phyloP scores from a whole-genome alignment of 148 eudicot genomes.

The Vaccinium corymbosum region DNA sequence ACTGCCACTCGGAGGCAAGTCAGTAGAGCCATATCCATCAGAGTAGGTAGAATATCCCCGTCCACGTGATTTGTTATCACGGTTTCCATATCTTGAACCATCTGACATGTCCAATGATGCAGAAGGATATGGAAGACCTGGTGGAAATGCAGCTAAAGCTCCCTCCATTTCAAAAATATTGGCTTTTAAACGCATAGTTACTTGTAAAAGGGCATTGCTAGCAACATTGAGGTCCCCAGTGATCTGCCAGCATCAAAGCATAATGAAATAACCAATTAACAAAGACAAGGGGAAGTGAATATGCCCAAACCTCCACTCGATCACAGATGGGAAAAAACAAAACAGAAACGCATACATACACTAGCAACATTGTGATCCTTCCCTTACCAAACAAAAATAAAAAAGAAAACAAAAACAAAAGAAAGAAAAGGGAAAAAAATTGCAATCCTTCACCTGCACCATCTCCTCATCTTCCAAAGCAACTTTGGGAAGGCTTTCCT shows the following conservation, averaged over 20 bases:
- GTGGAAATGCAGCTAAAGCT: slow-evolving; percentile 38
- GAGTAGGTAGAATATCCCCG: slow-evolving; percentile 57
- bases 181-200: slow-evolving; percentile 63
- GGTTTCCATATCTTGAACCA: slow-evolving; percentile 49
- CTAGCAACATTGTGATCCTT: not conserved
- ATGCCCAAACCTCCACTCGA: not conserved
- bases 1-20: slow-evolving; percentile 40
- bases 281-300: not conserved
- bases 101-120: slow-evolving; percentile 40
- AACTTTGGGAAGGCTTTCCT: slow-evolving; percentile 82
- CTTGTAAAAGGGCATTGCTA: slow-evolving; percentile 70
- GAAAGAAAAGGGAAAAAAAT: not conserved
- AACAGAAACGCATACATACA: not conserved
- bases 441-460: slow-evolving; percentile 64
- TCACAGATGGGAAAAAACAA: not conserved
- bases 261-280: not conserved
- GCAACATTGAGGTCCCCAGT: slow-evolving; percentile 76
- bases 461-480: slow-evolving; percentile 88
- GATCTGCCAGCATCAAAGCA: slow-evolving; percentile 41
- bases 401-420: not conserved
- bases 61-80: slow-evolving; percentile 61
- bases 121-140: slow-evolving; percentile 57
- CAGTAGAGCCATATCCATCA: slow-evolving; percentile 54
- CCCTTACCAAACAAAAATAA: not conserved
- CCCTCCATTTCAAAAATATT: slow-evolving; percentile 86